Evolutionary conservation across 2,329 filamentous ascomycete genomes (phyloP).

Genomic region (Periconia sp.): DNA sequence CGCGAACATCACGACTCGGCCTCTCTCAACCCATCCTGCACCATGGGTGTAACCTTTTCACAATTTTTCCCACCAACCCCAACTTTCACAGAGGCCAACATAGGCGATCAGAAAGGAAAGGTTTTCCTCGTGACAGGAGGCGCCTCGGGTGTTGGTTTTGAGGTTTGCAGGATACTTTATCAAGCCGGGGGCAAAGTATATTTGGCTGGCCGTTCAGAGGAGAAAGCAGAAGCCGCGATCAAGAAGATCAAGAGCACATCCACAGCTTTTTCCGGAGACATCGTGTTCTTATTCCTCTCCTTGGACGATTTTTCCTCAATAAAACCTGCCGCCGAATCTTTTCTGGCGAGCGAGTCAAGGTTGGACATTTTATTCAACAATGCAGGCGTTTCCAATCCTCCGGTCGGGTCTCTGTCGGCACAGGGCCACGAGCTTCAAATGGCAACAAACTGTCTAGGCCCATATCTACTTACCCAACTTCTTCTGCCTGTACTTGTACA

Average conservation of each 20-base stretch:
- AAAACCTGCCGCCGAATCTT: neutral
- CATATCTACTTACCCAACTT: constrained; percentile 37
- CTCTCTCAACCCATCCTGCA: neutral
- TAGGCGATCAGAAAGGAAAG: constrained; percentile 23
- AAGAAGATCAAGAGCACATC: constrained; percentile 39
- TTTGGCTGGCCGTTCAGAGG: constrained; percentile 50
- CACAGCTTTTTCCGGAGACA: neutral
- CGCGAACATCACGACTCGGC: too few species aligned
- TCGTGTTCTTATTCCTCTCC: neutral
- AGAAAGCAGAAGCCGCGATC: constrained; percentile 51
- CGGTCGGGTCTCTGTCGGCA: constrained; percentile 12
- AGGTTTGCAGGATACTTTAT: constrained; percentile 58
- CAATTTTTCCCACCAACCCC: constrained; percentile 1
- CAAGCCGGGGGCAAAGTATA: constrained; percentile 55
- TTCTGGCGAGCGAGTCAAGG: constrained; percentile 31
- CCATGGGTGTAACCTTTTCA: neutral
- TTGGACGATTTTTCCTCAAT: too few species aligned
- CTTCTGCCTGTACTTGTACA: constrained; percentile 30
- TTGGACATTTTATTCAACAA: constrained; percentile 43
- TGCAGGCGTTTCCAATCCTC: constrained; percentile 29
- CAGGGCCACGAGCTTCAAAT: constrained; percentile 39
- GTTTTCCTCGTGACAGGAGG: constrained; percentile 10
- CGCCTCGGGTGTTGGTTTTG: constrained; percentile 49
- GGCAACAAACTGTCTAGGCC: constrained; percentile 40
- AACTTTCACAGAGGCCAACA: constrained; percentile 1